Base-by-base conservation (phyloP, 768 basidiomycete genomes). In the Lactarius evosmus region DNA sequence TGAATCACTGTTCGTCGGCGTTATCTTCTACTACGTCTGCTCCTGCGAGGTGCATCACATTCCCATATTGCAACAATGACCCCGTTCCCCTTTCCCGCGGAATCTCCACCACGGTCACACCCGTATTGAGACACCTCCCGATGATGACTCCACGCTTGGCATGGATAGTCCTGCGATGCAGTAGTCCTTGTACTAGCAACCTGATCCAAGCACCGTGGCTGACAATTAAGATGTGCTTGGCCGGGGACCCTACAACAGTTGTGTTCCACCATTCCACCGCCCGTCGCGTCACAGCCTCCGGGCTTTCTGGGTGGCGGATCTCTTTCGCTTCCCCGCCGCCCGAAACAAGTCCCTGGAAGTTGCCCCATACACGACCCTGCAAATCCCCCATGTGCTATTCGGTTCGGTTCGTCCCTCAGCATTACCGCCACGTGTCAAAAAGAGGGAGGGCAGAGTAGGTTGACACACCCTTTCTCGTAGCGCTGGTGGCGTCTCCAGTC, bases 141-240 rank as follows among this genome's bases (percentile, higher is more conserved):
- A 69, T 63, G 29, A 40, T 56, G 22, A 74, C 72, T 9, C 72
- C 75, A 22, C 74, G 70, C 27, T 72, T 78, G 59, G 76, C 77
- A 54, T 60, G 67, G 57, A 81, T 66, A 67, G 76, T 71, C 36
- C 78, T 71, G 50, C 77, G 78, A 25, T 75, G 73, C n/a, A 82
- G 67, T 69, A 90, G 70, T 44, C 71, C 74, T 22, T 76, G 75
- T 62, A 87, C 75, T 59, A 91, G 76, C 32, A 77, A 75, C 22
- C 75, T 74, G 63, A 91, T 88, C 69, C 82, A 79, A 0, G 82
- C 88, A 2, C 88, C 88, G 61, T 93, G 90, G 46, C 85, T 82
- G 63, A 84, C 82, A 14, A 86, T 80, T 33, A 93, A 78, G 51
- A 89, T 38, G 33, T 14, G 19, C 49, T 54, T 44, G 38, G 65